Evolutionary conservation across 805 yeast species (phyloP).

Genomic region (Sugiyamaella chiloensis): DNA sequence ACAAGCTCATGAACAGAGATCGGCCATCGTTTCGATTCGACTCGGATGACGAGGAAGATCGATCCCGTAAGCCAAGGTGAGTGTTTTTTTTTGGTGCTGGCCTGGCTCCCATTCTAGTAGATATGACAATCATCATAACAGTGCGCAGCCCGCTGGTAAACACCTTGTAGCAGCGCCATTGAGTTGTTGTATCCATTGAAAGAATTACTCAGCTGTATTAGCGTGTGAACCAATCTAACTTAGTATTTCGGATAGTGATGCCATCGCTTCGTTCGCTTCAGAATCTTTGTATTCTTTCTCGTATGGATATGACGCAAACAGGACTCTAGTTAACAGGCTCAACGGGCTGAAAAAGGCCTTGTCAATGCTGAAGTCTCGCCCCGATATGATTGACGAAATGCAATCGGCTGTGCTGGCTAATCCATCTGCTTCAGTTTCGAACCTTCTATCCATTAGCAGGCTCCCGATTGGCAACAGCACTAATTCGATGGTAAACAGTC

Average conservation of each 20-base stretch:
- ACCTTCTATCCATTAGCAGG: slow-evolving; percentile 11
- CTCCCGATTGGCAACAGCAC: slow-evolving; percentile 1
- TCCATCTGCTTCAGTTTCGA: slow-evolving; percentile 3
- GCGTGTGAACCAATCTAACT: no score
- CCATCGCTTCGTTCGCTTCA: slow-evolving; percentile 62
- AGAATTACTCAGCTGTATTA: no score
- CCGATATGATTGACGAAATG: slow-evolving; percentile 30
- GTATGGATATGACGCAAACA: slow-evolving; percentile 77
- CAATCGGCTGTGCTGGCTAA: slow-evolving; percentile 2
- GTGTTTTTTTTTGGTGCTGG: no score
- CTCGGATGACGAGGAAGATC: slow-evolving; percentile 1
- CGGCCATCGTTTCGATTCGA: slow-evolving; percentile 5
- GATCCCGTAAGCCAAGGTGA: not conserved
- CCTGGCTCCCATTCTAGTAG: no score
- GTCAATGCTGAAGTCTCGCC: slow-evolving; percentile 67
- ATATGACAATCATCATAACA: no score
- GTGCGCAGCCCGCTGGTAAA: no score
- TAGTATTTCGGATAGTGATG: slow-evolving; percentile 26
- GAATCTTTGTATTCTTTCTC: slow-evolving; percentile 84
- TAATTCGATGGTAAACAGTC: slow-evolving; percentile 23
- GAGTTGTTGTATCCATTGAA: no score
- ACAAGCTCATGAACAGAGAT: not conserved
- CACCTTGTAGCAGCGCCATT: no score
- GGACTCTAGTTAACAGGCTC: slow-evolving; percentile 70
- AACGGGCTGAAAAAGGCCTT: slow-evolving; percentile 72